phyloP scores from a whole-genome alignment of 2,329 filamentous ascomycete species.

The Basipetospora chlamydospora region DNA sequence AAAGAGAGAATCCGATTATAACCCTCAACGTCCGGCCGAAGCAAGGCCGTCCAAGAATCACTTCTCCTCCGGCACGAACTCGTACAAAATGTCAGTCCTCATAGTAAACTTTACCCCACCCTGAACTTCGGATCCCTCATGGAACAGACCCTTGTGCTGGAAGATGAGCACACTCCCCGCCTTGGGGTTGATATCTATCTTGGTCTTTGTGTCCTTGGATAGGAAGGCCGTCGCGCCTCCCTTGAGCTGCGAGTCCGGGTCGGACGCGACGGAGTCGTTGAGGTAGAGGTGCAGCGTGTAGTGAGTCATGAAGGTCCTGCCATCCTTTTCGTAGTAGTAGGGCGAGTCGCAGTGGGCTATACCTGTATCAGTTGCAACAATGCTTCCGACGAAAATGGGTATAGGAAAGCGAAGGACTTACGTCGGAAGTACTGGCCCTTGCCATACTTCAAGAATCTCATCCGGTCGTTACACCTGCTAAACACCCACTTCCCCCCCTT shows the following conservation, averaged over 20 bases:
- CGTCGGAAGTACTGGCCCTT: constrained; percentile 57
- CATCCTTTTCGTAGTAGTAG: constrained; percentile 23
- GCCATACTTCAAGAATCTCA: constrained; percentile 62
- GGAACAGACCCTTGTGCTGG: constrained; percentile 28
- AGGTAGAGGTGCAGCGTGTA: constrained; percentile 13
- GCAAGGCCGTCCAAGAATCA: no score
- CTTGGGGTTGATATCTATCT: constrained; percentile 39
- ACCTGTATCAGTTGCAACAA: background rate
- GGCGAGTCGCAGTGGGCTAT: constrained; percentile 52
- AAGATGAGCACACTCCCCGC: constrained; percentile 45
- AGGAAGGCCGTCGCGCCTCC: constrained; percentile 44
- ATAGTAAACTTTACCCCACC: constrained; percentile 33
- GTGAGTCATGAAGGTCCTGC: background rate
- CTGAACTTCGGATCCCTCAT: constrained; percentile 38
- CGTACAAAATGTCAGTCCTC: constrained; percentile 2
- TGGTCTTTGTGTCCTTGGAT: constrained; percentile 24
- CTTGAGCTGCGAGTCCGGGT: constrained; percentile 16
- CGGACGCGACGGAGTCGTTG: constrained; percentile 10
- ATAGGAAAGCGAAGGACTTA: constrained; percentile 12
- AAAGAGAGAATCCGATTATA: no score
- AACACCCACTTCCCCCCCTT: constrained; percentile 24
- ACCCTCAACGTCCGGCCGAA: no score
- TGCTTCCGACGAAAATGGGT: background rate
- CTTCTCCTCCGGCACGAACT: no score
- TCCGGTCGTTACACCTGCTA: constrained; percentile 49